Evolutionary conservation across 768 basidiomycete species (phyloP).

Genomic region (Trametes villosa): DNA sequence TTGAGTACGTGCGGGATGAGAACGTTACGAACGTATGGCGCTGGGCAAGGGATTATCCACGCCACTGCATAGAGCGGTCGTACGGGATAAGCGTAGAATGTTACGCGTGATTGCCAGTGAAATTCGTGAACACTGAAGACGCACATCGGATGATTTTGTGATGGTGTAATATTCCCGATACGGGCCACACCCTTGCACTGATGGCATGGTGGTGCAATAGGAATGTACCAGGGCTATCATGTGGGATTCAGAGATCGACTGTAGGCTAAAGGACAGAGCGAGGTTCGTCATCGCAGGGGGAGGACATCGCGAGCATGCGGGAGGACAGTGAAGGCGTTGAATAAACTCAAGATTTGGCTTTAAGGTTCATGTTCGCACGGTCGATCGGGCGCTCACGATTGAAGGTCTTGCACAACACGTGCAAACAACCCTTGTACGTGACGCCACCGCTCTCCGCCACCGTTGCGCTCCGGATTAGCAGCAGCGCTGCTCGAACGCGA

Average conservation of each 20-base stretch:
- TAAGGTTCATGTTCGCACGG: conserved; percentile 10
- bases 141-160: no score
- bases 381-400: not conserved
- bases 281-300: not conserved
- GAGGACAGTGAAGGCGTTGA: not conserved
- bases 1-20: conserved; percentile 1
- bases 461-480: not conserved
- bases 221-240: not conserved
- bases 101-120: no score
- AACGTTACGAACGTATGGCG: not conserved
- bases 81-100: no score
- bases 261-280: not conserved
- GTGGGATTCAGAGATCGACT: not conserved
- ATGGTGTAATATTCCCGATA: no score
- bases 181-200: no score
- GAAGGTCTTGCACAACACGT: conserved; percentile 10
- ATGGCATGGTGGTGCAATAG: not conserved
- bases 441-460: not conserved
- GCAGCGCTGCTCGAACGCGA: not conserved
- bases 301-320: not conserved
- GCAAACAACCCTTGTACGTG: conserved; percentile 1
- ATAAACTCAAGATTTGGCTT: conserved; percentile 16
- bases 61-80: no score
- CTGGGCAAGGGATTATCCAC: no score
- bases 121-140: no score